Evolutionary conservation across 495 filamentous ascomycete species (phyloP).

Genomic region (Podospora conica): DNA sequence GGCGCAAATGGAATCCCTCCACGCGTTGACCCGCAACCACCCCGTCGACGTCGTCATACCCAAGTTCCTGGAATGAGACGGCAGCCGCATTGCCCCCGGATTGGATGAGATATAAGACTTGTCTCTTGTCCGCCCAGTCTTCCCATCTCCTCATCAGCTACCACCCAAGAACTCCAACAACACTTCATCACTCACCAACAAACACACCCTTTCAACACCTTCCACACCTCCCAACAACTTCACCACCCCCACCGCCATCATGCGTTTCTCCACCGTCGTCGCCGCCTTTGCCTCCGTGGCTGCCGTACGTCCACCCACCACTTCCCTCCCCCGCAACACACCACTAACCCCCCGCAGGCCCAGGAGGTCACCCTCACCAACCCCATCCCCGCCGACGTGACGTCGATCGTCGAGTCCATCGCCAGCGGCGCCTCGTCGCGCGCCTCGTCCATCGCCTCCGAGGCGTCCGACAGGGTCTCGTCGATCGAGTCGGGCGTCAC

Average conservation of each 20-base stretch:
- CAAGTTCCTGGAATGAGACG: not conserved
- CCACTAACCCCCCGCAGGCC: slow-evolving; percentile 18
- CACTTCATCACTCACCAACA: not conserved
- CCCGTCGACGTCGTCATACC: not conserved
- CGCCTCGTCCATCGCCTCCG: slow-evolving; percentile 4
- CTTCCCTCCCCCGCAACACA: not conserved
- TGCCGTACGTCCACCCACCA: slow-evolving; percentile 15
- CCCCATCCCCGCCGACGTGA: slow-evolving; percentile 5
- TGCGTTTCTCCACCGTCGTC: slow-evolving; percentile 24
- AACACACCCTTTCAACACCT: not conserved
- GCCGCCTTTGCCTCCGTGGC: slow-evolving; percentile 22
- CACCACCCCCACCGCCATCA: slow-evolving; percentile 1
- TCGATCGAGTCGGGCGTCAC: slow-evolving; percentile 15
- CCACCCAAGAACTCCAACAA: too few relatives aligned
- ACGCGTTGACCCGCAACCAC: not conserved
- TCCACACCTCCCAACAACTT: not conserved
- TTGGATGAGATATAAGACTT: not conserved
- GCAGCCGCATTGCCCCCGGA: not conserved
- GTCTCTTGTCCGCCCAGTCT: not conserved
- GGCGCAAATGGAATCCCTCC: not conserved
- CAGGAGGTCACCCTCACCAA: slow-evolving; percentile 15
- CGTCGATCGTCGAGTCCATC: not conserved
- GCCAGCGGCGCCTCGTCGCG: too few relatives aligned
- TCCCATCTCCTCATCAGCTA: not conserved
- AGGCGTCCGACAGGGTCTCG: slow-evolving; percentile 3